Evolutionary conservation across 2,329 filamentous ascomycete genomes (phyloP).

Genomic region (Botryotinia globosa): DNA sequence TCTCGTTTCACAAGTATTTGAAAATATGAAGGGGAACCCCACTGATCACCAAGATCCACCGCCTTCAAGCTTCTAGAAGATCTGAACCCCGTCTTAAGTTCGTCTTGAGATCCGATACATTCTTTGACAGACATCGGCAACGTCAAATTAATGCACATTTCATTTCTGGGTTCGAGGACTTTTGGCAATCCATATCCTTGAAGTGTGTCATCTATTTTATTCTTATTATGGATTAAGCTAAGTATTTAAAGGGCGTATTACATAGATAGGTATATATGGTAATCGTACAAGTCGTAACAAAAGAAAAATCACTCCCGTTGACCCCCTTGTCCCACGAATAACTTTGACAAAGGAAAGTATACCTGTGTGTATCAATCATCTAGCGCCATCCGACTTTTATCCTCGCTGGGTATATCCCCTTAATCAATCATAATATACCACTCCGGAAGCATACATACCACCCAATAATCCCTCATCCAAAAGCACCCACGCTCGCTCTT

Average conservation of each 20-base stretch:
- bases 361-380: slow-evolving; percentile 1
- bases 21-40: background rate
- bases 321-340: background rate
- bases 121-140: background rate
- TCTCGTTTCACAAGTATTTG: background rate
- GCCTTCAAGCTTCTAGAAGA: background rate
- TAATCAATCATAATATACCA: slow-evolving; percentile 15
- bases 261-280: slow-evolving; percentile 18
- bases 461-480: slow-evolving; percentile 28
- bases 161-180: background rate
- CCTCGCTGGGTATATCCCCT: slow-evolving; percentile 1
- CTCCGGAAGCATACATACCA: background rate
- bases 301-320: background rate
- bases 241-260: slow-evolving; percentile 17
- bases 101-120: background rate
- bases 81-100: background rate
- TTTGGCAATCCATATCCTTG: background rate
- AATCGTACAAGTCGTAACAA: slow-evolving; percentile 21
- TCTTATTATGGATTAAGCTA: slow-evolving; percentile 19
- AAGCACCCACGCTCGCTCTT: slow-evolving; percentile 36
- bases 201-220: slow-evolving; percentile 17
- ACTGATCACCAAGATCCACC: background rate
- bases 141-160: background rate
- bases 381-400: slow-evolving; percentile 10
- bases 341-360: slow-evolving; percentile 11